Evolutionary conservation across 2,329 filamentous ascomycete genomes (phyloP).

Genomic region (Fusarium phyllophilum): DNA sequence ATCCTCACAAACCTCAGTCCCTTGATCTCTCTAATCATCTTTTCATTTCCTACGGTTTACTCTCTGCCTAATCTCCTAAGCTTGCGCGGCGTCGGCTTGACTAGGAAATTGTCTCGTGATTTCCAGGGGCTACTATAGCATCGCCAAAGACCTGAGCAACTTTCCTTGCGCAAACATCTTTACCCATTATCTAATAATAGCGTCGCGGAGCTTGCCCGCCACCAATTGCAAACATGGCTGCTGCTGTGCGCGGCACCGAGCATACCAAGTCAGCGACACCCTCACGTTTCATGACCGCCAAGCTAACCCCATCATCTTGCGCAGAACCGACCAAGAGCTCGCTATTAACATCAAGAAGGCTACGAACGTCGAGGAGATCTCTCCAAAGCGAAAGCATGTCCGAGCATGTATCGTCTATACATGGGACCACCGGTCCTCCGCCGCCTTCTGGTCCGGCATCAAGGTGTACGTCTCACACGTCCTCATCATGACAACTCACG

Average conservation of each 20-base stretch:
- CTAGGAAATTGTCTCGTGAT: constrained; percentile 42
- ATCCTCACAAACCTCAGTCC: not conserved
- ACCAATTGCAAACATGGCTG: constrained; percentile 43
- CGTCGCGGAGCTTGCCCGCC: constrained; percentile 28
- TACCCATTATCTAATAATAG: constrained; percentile 6
- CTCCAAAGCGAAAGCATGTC: constrained; percentile 89
- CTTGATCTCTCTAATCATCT: not conserved
- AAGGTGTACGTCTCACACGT: constrained; percentile 80
- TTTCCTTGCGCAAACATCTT: constrained; percentile 11
- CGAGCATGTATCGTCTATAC: constrained; percentile 98
- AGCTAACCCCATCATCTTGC: constrained; percentile 27
- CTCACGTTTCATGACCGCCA: constrained; percentile 1
- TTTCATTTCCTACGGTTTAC: not conserved
- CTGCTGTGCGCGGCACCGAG: constrained; percentile 48
- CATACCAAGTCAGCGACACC: constrained; percentile 50
- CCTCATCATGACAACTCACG: constrained; percentile 6
- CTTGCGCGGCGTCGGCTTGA: constrained; percentile 34
- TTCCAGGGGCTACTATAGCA: constrained; percentile 36
- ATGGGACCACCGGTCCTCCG: constrained; percentile 97
- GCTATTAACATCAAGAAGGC: constrained; percentile 77
- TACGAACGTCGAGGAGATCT: constrained; percentile 74
- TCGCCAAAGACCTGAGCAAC: constrained; percentile 16
- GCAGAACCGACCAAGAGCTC: constrained; percentile 74
- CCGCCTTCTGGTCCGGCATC: constrained; percentile 96
- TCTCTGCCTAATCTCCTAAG: constrained; percentile 10